These are phyloP conservation scores for Arachis hypogaea DNA, from an alignment of 306 rosid genomes.

Conservation along the genomic window DNA sequence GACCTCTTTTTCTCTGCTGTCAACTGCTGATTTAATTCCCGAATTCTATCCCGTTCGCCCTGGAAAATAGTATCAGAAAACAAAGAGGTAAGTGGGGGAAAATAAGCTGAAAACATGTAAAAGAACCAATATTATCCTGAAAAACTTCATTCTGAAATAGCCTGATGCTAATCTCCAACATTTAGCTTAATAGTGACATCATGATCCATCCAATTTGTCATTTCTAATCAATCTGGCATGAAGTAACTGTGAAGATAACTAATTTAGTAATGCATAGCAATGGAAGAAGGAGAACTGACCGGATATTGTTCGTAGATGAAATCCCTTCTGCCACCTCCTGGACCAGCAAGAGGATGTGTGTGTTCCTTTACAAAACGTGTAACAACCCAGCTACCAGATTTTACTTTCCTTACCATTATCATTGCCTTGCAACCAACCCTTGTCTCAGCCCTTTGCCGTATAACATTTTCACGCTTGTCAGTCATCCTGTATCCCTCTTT, in stretches of 20 bases:
- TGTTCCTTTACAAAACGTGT: slow-evolving; percentile 89
- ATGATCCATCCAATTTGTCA: slow-evolving; percentile 6
- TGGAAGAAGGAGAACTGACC: slow-evolving; percentile 60
- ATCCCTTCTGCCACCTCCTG: slow-evolving; percentile 84
- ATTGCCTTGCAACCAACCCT: slow-evolving; percentile 97
- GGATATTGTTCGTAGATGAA: slow-evolving; percentile 82
- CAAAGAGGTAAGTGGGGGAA: slow-evolving; percentile 25
- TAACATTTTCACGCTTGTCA: slow-evolving; percentile 92
- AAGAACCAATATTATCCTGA: slow-evolving; percentile 10
- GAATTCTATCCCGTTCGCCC: slow-evolving; percentile 89
- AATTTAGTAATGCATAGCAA: slow-evolving; percentile 17
- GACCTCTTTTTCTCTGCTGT: slow-evolving; percentile 85
- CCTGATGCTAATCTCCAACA: slow-evolving; percentile 3
- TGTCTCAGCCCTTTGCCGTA: slow-evolving; percentile 94
- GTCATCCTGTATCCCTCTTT: slow-evolving; percentile 98
- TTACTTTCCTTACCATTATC: slow-evolving; percentile 85
- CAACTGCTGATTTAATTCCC: slow-evolving; percentile 87
- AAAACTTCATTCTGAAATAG: slow-evolving; percentile 15
- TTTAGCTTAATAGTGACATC: slow-evolving; percentile 1
- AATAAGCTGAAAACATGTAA: background rate
- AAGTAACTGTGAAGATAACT: slow-evolving; percentile 8
- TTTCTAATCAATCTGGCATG: slow-evolving; percentile 5
- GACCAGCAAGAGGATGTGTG: slow-evolving; percentile 72
- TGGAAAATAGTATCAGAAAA: slow-evolving; percentile 44
- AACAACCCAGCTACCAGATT: slow-evolving; percentile 89